Evolutionary conservation across 352 stramenopile species (phyloP), one percentile per base, ranked within the genome.

Genomic region (Pythium guiyangense): DNA sequence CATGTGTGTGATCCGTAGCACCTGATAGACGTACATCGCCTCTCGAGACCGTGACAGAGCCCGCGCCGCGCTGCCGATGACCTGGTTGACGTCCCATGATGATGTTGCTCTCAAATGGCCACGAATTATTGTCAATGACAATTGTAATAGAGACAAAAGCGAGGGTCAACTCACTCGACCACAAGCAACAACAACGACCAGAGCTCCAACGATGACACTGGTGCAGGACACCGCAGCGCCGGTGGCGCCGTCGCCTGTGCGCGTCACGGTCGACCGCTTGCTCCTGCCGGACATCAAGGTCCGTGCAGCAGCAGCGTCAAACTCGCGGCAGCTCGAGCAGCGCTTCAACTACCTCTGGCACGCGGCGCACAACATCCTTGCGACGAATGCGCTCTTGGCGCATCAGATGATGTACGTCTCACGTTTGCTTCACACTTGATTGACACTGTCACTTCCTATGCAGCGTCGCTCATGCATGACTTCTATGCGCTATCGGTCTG

Each of bases 41-140:
- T 42, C 70, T 72, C 2, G 86, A 95, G 46, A 88, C 72, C 11
- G 89, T 86, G n/a, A 97, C 86, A 22, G 84, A 89, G 54, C 90
- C 90, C 6, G 91, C 90, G 35, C 90, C 90, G 51, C 86, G 88
- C 65, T 96, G 88, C 10, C 84, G 81, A 60, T 97, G 86, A 0
- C 90, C 88, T 1, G 66, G 73, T 49, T 57, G 57, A 17, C 67
- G 54, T 27, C 50, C 63, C 55, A n/a, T n/a, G n/a, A 58, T 46
- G 22, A 12, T 51, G 18, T n/a, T 25, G n/a, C n/a, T n/a, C n/a
- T 43, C n/a, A 26, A 6, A 46, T 40, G 31, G 49, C 27, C 42
- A 26, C 17, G 17, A 22, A 15, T 27, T 20, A 1, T 37, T 9
- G 12, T 37, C 2, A 20, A 17, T 14, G 39, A 14, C 18, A 20